Conservation (phyloP, 768 basidiomycete species). For the Hericium coralloides region DNA sequence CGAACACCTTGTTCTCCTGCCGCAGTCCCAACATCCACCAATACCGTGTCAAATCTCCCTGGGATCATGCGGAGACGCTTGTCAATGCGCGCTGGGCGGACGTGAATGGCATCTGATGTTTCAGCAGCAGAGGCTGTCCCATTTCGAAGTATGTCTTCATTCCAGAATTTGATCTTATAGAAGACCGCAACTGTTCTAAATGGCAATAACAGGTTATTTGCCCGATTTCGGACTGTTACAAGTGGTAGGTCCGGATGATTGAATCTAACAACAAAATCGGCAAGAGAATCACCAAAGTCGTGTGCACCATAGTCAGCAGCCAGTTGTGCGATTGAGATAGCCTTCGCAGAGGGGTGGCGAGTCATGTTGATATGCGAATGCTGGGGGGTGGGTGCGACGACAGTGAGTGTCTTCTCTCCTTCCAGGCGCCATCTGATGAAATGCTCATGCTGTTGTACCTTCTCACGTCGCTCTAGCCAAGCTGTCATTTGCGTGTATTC, state of each 20-base stretch:
- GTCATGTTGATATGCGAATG: neutral
- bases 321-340: neutral
- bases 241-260: neutral
- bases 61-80: neutral
- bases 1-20: too few species aligned
- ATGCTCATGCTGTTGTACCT: neutral
- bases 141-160: neutral
- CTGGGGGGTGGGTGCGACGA: neutral
- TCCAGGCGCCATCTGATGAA: neutral
- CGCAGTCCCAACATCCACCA: too few species aligned
- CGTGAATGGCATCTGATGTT: neutral
- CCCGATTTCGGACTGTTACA: neutral
- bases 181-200: neutral
- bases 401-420: neutral
- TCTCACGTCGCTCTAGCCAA: neutral
- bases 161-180: neutral
- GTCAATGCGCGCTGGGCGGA: neutral
- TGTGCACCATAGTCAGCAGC: neutral
- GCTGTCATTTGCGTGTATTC: neutral
- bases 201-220: neutral
- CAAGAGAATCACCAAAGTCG: neutral
- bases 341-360: neutral
- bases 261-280: neutral
- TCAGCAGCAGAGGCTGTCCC: neutral
- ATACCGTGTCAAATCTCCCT: slow-evolving; percentile 6